Evolutionary conservation across 768 basidiomycete species (phyloP), one percentile per base, ranked within the genome.

Genomic region (Podaxis sp.): DNA sequence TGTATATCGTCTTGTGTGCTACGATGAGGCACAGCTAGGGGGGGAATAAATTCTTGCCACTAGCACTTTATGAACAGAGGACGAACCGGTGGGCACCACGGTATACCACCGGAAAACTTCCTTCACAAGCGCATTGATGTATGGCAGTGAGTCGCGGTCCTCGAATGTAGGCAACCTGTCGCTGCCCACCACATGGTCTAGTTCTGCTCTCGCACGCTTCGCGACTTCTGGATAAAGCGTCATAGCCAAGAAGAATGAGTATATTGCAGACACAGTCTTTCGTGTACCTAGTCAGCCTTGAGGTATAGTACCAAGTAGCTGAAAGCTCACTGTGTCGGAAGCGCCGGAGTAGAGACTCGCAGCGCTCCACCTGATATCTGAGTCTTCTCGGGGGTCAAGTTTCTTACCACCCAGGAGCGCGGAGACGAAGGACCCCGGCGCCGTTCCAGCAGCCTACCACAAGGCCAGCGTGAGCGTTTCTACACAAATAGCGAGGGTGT

Each of bases 291-390:
- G 55, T 59, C 29, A 66, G 29, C 29, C 27, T 29, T 19, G 27
- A 33, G 57, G 52, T 46, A 25, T 27, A 41, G 24, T 17, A 8
- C 43, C 15, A 55, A 17, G 24, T 8, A 33, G 25, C 19, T 17
- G 38, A 40, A 46, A 58, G 68, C 79, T 68, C 71, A 84, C 84
- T 40, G 84, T 84, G 71, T 85, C 84, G 65, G 84, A 80, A 55
- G 85, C 87, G 47, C 83, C 83, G 54, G 81, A 79, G 70, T 85
- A 84, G 15, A 85, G 70, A 47, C 84, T 82, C n/a, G 80, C 80
- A 36, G 83, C 78, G 41, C 86, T 83, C 85, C 88, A 88, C 70
- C 87, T 90, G 62, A 90, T 76, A 64, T 85, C 81, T 55, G 80
- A 73, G 63, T 89, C 86, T 62, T 88, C 85, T 62, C 87, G 83